phyloP scores from a whole-genome alignment of 2,329 filamentous ascomycete species.

The Didymella segeticola region DNA sequence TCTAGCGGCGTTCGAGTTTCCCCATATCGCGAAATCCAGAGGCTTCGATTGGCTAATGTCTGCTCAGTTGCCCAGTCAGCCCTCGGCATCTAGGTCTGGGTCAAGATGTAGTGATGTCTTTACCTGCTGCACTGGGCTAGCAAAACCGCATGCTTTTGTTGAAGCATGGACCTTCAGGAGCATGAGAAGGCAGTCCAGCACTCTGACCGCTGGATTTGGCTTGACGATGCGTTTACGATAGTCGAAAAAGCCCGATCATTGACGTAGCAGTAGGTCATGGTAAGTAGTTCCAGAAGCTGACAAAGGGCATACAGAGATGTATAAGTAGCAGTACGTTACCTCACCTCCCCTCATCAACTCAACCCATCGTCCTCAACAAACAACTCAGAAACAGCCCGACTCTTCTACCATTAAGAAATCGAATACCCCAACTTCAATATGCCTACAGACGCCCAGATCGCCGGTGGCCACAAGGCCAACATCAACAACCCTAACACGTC shows the following conservation, averaged over 20 bases:
- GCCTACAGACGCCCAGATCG: constrained; percentile 60
- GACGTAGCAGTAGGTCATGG: background rate
- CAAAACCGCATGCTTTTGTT: background rate
- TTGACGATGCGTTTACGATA: background rate
- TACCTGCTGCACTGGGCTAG: constrained; percentile 4
- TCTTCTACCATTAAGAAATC: background rate
- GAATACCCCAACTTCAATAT: constrained; percentile 51
- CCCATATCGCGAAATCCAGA: background rate
- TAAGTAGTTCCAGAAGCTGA: background rate
- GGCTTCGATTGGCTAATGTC: background rate
- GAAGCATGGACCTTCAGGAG: background rate
- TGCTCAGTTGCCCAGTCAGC: background rate
- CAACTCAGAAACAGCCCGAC: background rate
- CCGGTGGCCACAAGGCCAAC: constrained; percentile 46
- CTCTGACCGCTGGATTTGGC: background rate
- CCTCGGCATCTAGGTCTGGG: background rate
- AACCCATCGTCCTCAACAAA: background rate
- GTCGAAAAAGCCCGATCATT: background rate
- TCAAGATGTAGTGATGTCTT: constrained; percentile 7
- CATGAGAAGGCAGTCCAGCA: background rate
- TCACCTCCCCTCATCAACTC: background rate
- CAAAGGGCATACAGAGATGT: background rate
- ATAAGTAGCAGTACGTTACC: background rate
- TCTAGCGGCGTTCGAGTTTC: background rate
- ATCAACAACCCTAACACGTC: constrained; percentile 64